These are phyloP conservation scores for Scutellaria galericulata DNA, from an alignment of 257 asterid genomes.

Conservation along the genomic window DNA sequence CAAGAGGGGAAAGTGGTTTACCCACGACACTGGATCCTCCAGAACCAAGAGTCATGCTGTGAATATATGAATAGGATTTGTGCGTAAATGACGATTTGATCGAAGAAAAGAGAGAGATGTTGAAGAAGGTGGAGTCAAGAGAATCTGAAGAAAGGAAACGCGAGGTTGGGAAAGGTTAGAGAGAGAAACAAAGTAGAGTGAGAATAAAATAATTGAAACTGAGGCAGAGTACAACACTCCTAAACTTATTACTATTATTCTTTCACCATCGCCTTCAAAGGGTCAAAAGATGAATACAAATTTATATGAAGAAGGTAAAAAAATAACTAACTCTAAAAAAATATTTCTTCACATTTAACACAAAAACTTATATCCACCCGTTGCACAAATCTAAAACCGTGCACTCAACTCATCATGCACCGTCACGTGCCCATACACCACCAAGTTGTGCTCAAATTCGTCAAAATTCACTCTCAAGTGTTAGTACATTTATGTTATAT, in stretches of 20 bases:
- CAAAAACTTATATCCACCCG: too few relatives aligned
- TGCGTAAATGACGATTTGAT: conserved; percentile 43
- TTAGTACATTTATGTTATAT: too few relatives aligned
- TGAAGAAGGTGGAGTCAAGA: conserved; percentile 20
- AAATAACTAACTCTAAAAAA: too few relatives aligned
- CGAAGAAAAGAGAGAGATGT: conserved; percentile 25
- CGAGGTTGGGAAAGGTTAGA: conserved; percentile 33
- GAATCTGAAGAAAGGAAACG: conserved; percentile 35
- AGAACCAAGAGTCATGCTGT: conserved; percentile 73
- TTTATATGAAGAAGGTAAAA: too few relatives aligned
- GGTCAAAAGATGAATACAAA: too few relatives aligned
- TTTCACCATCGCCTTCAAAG: too few relatives aligned
- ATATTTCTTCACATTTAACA: too few relatives aligned
- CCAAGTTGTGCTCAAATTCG: too few relatives aligned
- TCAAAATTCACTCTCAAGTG: too few relatives aligned
- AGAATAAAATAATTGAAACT: conserved; percentile 25
- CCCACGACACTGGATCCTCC: conserved; percentile 93
- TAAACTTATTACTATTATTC: neutral
- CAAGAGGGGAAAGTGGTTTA: conserved; percentile 30
- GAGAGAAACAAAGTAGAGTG: neutral
- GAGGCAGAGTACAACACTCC: neutral
- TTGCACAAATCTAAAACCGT: too few relatives aligned
- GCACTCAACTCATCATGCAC: too few relatives aligned
- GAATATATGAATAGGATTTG: conserved; percentile 20
- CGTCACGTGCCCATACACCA: too few relatives aligned